Percentiles rank a stretch among this genome's conserved stretches.
These are phyloP conservation scores for Talaromyces sp. DNA, from an alignment of 2,329 filamentous ascomycete genomes.

Conservation along the genomic window DNA sequence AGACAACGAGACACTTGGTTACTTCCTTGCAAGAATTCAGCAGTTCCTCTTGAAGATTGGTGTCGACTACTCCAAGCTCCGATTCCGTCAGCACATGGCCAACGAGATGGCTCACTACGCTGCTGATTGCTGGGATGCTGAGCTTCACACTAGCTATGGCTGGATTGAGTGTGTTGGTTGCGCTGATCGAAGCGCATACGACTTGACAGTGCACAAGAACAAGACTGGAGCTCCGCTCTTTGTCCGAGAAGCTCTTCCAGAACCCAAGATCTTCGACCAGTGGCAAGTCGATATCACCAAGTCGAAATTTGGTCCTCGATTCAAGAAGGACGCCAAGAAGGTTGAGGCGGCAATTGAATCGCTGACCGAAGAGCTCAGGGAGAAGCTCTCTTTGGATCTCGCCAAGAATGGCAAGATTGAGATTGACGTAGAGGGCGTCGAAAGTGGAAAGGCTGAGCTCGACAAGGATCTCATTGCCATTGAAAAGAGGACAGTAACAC, in stretches of 20 bases:
- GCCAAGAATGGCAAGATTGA: slow-evolving; percentile 68
- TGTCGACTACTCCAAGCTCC: slow-evolving; percentile 78
- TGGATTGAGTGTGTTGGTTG: slow-evolving; percentile 99
- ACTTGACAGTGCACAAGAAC: slow-evolving; percentile 85
- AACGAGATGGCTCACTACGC: slow-evolving; percentile 93
- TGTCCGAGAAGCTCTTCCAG: slow-evolving; percentile 73
- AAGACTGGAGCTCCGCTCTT: slow-evolving; percentile 82
- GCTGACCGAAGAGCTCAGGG: slow-evolving; percentile 73
- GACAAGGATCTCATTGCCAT: slow-evolving; percentile 74
- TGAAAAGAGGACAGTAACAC: slow-evolving; percentile 73
- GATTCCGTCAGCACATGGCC: slow-evolving; percentile 95
- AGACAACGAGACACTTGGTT: slow-evolving; percentile 96
- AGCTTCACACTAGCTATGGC: slow-evolving; percentile 83
- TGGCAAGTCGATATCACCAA: slow-evolving; percentile 84
- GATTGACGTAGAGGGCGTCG: slow-evolving; percentile 64
- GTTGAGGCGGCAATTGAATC: slow-evolving; percentile 74
- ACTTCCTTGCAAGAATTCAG: slow-evolving; percentile 92
- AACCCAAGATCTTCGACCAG: slow-evolving; percentile 75
- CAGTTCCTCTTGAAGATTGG: slow-evolving; percentile 86
- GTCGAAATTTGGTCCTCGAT: slow-evolving; percentile 92
- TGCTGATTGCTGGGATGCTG: slow-evolving; percentile 95
- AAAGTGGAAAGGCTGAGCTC: slow-evolving; percentile 70
- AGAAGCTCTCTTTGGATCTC: slow-evolving; percentile 71
- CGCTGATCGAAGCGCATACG: slow-evolving; percentile 91
- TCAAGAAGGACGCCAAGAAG: slow-evolving; percentile 88